Evolutionary conservation across 495 filamentous ascomycete species (phyloP).

Genomic region (Tuber aestivum): DNA sequence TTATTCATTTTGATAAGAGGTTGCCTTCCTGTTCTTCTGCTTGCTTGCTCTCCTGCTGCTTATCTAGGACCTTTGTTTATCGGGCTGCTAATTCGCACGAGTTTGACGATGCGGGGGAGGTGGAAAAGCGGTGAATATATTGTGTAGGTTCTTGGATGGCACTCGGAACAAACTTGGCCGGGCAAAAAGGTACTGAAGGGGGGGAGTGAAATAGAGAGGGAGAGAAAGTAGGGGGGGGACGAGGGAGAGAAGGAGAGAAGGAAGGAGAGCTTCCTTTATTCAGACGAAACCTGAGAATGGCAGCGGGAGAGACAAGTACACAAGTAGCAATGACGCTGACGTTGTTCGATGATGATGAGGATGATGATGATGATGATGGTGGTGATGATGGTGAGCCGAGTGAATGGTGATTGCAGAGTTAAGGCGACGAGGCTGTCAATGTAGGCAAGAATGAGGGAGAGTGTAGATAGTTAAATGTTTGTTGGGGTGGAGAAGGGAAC

Average conservation of each 20-base stretch:
- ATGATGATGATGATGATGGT: slow-evolving; percentile 13
- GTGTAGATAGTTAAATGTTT: slow-evolving; percentile 9
- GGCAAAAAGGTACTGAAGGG: neutral
- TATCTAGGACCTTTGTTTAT: neutral
- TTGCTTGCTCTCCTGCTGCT: neutral
- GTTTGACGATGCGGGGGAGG: slow-evolving; percentile 17
- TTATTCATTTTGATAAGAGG: slow-evolving; percentile 27
- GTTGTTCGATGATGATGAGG: neutral
- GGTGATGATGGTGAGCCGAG: slow-evolving; percentile 20
- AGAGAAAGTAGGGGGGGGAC: no score
- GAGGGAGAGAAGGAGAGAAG: neutral
- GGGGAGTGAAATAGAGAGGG: no score
- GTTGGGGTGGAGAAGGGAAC: slow-evolving; percentile 12
- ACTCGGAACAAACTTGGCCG: neutral
- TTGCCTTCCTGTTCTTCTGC: neutral
- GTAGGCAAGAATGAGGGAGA: slow-evolving; percentile 20
- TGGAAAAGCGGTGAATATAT: slow-evolving; percentile 10
- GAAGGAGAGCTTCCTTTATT: neutral
- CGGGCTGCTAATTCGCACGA: slow-evolving; percentile 9
- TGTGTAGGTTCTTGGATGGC: slow-evolving; percentile 15
- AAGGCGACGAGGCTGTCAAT: slow-evolving; percentile 29
- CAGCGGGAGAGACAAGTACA: slow-evolving; percentile 25
- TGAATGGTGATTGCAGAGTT: slow-evolving; percentile 25
- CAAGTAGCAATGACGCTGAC: slow-evolving; percentile 7
- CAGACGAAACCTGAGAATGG: slow-evolving; percentile 10